Conservation (phyloP, 202 grass and related monocot species). For the Zoysia matrella region DNA sequence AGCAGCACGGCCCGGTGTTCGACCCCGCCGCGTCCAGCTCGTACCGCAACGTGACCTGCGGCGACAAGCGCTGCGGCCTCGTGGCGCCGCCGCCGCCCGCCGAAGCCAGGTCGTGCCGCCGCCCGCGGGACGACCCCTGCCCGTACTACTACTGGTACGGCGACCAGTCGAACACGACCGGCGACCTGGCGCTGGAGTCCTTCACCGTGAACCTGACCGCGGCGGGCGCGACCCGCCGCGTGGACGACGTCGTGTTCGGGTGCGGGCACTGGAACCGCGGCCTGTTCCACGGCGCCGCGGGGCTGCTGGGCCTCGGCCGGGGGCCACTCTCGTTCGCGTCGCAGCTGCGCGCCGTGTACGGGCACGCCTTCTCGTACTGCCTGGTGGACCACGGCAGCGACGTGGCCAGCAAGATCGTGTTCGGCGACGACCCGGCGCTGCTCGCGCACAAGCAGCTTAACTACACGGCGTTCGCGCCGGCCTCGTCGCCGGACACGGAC, state of each 20-base stretch:
- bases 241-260: slow-evolving; percentile 77
- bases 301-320: slow-evolving; percentile 82
- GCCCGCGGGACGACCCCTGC: slow-evolving; percentile 50
- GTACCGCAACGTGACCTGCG: slow-evolving; percentile 79
- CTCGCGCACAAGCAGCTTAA: slow-evolving; percentile 61
- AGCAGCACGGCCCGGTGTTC: slow-evolving; percentile 76
- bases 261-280: slow-evolving; percentile 96
- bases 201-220: slow-evolving; percentile 90
- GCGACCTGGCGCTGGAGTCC: slow-evolving; percentile 83
- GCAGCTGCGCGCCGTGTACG: slow-evolving; percentile 79
- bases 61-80: slow-evolving; percentile 66
- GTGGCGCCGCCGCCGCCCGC: slow-evolving; percentile 46
- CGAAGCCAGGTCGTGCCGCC: slow-evolving; percentile 35
- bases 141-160: slow-evolving; percentile 99
- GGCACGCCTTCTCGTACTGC: slow-evolving; percentile 93
- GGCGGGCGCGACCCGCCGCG: slow-evolving; percentile 48
- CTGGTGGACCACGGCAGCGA: slow-evolving; percentile 90
- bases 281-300: slow-evolving; percentile 89
- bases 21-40: slow-evolving; percentile 71
- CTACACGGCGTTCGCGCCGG: slow-evolving; percentile 75
- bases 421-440: slow-evolving; percentile 64
- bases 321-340: slow-evolving; percentile 90
- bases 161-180: slow-evolving; percentile 91
- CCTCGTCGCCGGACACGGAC: slow-evolving; percentile 19
- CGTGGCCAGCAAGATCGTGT: slow-evolving; percentile 78